Base-by-base conservation (phyloP, 2,329 filamentous ascomycete species). In the Beauveria sp. region DNA sequence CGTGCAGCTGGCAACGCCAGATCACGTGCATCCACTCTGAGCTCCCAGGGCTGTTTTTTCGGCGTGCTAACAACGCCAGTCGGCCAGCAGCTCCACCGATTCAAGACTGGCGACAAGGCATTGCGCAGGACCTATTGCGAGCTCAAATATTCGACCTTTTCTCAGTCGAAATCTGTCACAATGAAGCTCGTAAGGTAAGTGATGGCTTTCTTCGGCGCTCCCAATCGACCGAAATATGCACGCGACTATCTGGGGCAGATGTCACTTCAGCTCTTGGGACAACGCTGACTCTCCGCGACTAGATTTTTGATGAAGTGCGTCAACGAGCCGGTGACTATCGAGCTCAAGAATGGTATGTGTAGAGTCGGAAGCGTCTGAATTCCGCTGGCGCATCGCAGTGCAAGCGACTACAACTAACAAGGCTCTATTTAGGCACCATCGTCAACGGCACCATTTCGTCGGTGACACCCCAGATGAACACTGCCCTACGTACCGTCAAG, bases 261-360 rank as follows among this genome's bases (percentile, higher is more conserved):
- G 45, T 28, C 52, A 43, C 38, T n/a, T n/a, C 28, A 28, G 28
- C 42, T 38, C 7, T 24, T 42, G 3, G 8, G n/a, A 45, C 20
- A n/a, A 38, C 16, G 65, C 70, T 73, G 67, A 73, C 68, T 58
- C 50, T 63, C 16, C 56, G 64, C 66, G 60, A 65, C 63, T 76
- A 98, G 95, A 76, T 99, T 99, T 77, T 83, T 99, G 70, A 98
- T 98, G 93, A 99, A 99, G 83, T 98, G 93, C 78, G 88, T 90
- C 77, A 98, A 97, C 77, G 95, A 99, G 81, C 96, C 95, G 71
- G 95, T 98, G 71, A 98, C 93, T 50, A 90, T 99, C 76, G 95
- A 99, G 78, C 83, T 99, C 69, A 99, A 99, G 78, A 98, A 98
- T 85, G 95, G 93, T 95, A 81, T 51, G 75, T 69, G n/a, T 16